Base-by-base conservation (phyloP, 176 grass and related monocot species). In the Avena sativa region DNA sequence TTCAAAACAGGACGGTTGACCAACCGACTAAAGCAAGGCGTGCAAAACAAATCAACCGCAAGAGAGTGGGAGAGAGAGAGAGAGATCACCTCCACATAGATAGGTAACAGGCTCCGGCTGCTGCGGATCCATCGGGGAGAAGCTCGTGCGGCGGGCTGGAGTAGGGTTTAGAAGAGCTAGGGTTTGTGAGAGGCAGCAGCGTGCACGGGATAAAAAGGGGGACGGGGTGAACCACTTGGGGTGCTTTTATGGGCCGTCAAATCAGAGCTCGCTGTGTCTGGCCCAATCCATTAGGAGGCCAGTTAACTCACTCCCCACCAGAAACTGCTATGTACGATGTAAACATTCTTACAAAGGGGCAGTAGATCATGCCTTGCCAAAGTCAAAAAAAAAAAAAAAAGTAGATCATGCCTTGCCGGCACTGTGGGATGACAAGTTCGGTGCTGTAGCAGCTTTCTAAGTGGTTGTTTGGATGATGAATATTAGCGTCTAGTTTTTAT, bases 61-160 rank as follows among this genome's bases (percentile, higher is more conserved):
- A 47, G 49, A 47, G 14, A 17, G 5, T 61, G 30, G 26, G 21
- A 5, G 32, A n/a, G 5, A 14, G 56, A 15, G 21, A 34, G 76
- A n/a, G 32, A 32, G 36, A 19, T 17, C 0, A 91, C 82, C 86
- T 88, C 86, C 81, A 62, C 90, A 91, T 1, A 91, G 90, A 63
- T 88, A 84, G 78, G 55, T 91, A 34, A 90, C 89, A 23, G 89
- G 89, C 9, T 90, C 89, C 56, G 85, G 89, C 80, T 90, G 89
- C 74, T 86, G 84, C 13, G 89, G 85, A 81, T 91, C 86, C 86
- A 91, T 88, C 79, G 50, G 64, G n/a, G 26, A 65, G 9, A 62
- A 32, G 32, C 8, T 57, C 20, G 15, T 20, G 21, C 6, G 23
- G 46, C 0, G 0, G 60, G 40, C 1, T 15, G 34, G 4, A 12